Conservation (phyloP, 2,329 filamentous ascomycete species). For the Lachnellula arida region DNA sequence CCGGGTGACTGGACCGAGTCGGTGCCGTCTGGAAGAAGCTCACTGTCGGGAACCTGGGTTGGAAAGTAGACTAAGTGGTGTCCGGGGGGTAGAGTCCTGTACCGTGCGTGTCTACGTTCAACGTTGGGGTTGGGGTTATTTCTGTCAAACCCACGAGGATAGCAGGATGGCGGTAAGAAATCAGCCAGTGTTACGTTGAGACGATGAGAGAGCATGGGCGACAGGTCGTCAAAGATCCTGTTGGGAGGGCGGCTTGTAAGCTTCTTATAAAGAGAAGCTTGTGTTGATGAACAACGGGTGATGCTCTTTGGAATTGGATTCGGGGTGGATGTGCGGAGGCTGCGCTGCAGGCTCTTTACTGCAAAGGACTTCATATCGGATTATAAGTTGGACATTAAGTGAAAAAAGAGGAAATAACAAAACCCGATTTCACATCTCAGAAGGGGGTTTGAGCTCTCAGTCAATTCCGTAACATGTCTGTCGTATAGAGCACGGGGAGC, state of each 20-base stretch:
- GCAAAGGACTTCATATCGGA: not conserved
- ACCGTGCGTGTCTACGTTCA: not conserved
- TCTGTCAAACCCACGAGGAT: conserved; percentile 16
- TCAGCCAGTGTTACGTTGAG: conserved; percentile 58
- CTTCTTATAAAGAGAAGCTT: conserved; percentile 16
- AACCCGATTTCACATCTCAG: not conserved
- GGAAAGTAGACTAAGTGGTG: conserved; percentile 90
- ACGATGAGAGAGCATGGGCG: conserved; percentile 59
- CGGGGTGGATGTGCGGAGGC: not conserved
- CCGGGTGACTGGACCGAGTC: conserved; percentile 76
- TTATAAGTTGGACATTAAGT: not conserved
- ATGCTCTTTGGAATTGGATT: not conserved
- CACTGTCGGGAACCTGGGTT: conserved; percentile 54
- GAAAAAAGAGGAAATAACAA: not conserved
- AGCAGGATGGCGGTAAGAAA: conserved; percentile 41
- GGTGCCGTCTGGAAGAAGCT: conserved; percentile 76
- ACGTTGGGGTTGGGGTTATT: conserved; percentile 15
- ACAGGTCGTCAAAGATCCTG: conserved; percentile 45
- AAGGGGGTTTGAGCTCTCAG: no score
- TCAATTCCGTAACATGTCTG: not conserved
- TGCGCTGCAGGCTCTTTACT: no score
- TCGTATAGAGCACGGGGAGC: not conserved
- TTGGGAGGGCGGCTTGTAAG: conserved; percentile 23
- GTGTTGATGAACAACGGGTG: not conserved
- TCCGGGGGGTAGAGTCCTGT: conserved; percentile 47